Percentiles rank a stretch among this genome's conserved stretches.
Conservation (phyloP, 345 rosid species). For the Moringa oleifera region DNA sequence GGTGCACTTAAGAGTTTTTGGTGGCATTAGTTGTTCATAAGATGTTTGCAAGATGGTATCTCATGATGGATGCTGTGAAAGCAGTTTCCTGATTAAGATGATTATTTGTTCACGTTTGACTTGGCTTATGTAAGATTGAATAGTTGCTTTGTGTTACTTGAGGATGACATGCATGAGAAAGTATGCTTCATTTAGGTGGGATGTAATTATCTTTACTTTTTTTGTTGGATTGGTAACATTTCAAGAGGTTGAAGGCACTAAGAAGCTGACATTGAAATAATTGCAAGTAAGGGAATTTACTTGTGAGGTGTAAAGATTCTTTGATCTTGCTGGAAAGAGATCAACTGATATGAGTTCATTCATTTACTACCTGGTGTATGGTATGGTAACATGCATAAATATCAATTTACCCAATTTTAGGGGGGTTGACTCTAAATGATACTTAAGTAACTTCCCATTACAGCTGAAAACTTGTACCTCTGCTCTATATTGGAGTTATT, state of each 20-base stretch:
- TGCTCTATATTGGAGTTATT: background rate
- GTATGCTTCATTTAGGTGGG: background rate
- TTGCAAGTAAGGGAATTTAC: background rate
- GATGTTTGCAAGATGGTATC: background rate
- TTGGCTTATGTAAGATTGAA: background rate
- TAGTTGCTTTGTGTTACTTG: background rate
- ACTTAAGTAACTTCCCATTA: background rate
- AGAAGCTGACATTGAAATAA: no score
- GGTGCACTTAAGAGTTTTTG: no score
- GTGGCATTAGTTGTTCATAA: background rate
- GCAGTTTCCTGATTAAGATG: background rate
- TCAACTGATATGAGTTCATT: background rate
- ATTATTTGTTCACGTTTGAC: background rate
- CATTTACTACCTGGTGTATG: background rate
- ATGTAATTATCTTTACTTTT: background rate
- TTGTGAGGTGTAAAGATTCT: background rate
- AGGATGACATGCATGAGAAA: background rate
- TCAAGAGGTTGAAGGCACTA: no score
- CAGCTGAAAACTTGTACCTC: no score
- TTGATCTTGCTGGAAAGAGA: background rate
- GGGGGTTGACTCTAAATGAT: background rate
- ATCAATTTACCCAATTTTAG: no score
- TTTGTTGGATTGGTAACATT: background rate
- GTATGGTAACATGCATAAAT: background rate
- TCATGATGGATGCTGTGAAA: no score